Percentiles rank a stretch among this genome's conserved stretches.
phyloP scores from a whole-genome alignment of 2,329 filamentous ascomycete genomes.

The Mycogone perniciosa region DNA sequence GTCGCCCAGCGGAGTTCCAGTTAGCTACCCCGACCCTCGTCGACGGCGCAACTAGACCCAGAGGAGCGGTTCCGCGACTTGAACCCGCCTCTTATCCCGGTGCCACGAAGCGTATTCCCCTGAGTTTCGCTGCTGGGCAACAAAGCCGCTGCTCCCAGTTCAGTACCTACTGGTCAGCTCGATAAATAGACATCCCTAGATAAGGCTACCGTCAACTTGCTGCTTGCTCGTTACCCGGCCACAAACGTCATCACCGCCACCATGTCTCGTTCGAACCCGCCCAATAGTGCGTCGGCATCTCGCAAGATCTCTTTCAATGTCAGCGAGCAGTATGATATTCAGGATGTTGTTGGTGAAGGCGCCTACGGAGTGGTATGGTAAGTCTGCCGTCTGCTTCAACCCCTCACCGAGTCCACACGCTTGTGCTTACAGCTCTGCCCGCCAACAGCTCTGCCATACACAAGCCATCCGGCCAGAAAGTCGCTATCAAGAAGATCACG shows the following conservation, averaged over 20 bases:
- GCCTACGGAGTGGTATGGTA: conserved; percentile 98
- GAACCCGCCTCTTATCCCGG: no score
- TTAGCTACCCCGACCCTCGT: no score
- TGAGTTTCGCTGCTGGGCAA: no score
- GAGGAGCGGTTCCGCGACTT: no score
- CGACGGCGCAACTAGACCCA: no score
- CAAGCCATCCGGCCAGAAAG: conserved; percentile 96
- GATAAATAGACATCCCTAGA: no score
- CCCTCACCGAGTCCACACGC: conserved; percentile 3
- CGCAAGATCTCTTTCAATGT: conserved; percentile 99
- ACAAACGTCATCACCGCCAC: not conserved
- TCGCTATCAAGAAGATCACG: conserved; percentile 99
- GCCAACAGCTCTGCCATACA: conserved; percentile 78
- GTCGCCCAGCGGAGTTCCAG: no score
- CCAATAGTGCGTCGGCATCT: conserved; percentile 55
- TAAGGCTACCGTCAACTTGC: no score
- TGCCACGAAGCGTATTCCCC: no score
- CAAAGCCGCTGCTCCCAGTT: no score
- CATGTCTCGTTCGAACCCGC: conserved; percentile 53
- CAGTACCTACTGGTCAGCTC: no score
- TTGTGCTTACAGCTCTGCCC: not conserved
- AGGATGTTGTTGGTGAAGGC: conserved; percentile 97
- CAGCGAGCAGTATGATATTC: conserved; percentile 98
- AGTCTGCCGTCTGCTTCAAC: conserved; percentile 29
- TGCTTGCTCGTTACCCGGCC: not conserved